These are phyloP conservation scores for Neobulgaria alba DNA, from an alignment of 2,329 filamentous ascomycete species.

Conservation along the genomic window DNA sequence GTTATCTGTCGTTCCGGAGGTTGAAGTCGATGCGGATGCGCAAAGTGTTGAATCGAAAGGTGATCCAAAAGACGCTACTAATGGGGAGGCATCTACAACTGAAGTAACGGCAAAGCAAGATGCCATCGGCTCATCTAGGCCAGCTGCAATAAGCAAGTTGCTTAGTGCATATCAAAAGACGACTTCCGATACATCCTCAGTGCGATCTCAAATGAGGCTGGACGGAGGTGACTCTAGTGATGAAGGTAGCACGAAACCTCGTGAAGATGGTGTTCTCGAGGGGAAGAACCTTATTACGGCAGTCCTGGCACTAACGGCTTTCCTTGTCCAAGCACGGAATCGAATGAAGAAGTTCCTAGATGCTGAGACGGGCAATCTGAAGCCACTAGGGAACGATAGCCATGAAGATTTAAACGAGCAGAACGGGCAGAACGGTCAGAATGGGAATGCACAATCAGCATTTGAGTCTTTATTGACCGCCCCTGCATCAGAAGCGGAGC, in stretches of 20 bases:
- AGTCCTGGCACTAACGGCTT: constrained; percentile 75
- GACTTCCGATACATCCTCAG: constrained; percentile 43
- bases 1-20: constrained; percentile 53
- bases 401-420: constrained; percentile 16
- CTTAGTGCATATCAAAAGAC: constrained; percentile 28
- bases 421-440: constrained; percentile 25
- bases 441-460: constrained; percentile 38
- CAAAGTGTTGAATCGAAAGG: constrained; percentile 30
- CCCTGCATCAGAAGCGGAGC: constrained; percentile 29
- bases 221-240: constrained; percentile 44
- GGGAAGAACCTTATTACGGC: constrained; percentile 79
- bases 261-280: constrained; percentile 49
- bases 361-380: constrained; percentile 53
- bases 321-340: constrained; percentile 76
- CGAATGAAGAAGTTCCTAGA: constrained; percentile 54
- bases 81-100: constrained; percentile 28
- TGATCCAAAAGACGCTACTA: constrained; percentile 28
- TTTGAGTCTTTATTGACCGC: constrained; percentile 49
- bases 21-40: constrained; percentile 34
- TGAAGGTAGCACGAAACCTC: constrained; percentile 42
- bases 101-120: constrained; percentile 15
- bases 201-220: constrained; percentile 48
- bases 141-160: constrained; percentile 34
- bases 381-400: constrained; percentile 34
- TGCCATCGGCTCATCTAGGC: constrained; percentile 21